phyloP scores from a whole-genome alignment of 352 stramenopile species.

The Globisporangium emineosum region DNA sequence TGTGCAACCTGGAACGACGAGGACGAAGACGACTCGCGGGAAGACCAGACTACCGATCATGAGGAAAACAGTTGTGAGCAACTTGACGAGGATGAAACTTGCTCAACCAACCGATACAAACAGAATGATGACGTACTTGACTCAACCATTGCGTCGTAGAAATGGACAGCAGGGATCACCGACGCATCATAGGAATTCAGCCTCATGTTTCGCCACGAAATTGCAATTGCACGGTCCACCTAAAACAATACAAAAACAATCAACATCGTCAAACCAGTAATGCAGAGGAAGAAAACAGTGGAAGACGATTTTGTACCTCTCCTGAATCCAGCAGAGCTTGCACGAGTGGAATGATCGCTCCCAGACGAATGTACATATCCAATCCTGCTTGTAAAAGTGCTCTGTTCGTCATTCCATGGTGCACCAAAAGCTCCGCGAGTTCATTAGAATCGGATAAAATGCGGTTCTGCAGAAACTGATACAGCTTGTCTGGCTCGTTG shows the following conservation, averaged over 20 bases:
- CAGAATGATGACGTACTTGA: conserved; percentile 22
- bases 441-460: conserved; percentile 52
- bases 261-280: neutral
- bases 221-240: conserved; percentile 41
- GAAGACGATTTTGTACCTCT: conserved; percentile 27
- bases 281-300: neutral
- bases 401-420: conserved; percentile 20
- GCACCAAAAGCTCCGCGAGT: conserved; percentile 53
- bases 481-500: conserved; percentile 45
- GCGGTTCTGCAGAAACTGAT: conserved; percentile 64
- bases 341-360: conserved; percentile 41
- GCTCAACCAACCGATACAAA: neutral
- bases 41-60: conserved; percentile 24
- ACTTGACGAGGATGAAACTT: neutral
- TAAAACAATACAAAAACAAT: conserved; percentile 14
- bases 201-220: conserved; percentile 45
- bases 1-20: conserved; percentile 41
- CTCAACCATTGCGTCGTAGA: conserved; percentile 43
- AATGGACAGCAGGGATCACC: conserved; percentile 35
- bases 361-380: conserved; percentile 67
- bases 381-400: conserved; percentile 53
- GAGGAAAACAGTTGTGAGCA: neutral
- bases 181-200: conserved; percentile 35
- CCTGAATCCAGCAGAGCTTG: conserved; percentile 43
- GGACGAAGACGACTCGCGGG: conserved; percentile 11